Base-by-base conservation (phyloP, 495 filamentous ascomycete genomes). In the Hypoxylon perforatum region DNA sequence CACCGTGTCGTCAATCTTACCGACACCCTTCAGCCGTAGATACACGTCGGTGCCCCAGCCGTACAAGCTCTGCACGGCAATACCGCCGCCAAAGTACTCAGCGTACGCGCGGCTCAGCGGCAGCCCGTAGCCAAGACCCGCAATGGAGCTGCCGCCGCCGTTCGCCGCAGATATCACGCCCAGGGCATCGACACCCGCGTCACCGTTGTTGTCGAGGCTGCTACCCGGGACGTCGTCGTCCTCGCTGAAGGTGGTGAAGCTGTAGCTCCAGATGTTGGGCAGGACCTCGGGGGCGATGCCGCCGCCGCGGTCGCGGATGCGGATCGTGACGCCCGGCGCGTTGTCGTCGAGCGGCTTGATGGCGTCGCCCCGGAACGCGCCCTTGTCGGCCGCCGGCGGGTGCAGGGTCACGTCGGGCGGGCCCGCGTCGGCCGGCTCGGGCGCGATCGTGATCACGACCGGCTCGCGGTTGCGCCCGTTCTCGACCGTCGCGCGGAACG, bases 21-120 rank as follows among this genome's bases (percentile, higher is more conserved):
- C 93, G 36, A 99, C 89, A 10, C 95, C 95, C 74, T 92, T 91
- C 68, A 99, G 72, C 86, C 53, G 90, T 88, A 84, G 47, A 65
- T 84, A 84, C 2, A 84, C 82, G 55, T 84, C 84, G 21, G 82
- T 84, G 2, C 95, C 95, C 95, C 95, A 99, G 12, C 95, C 95
- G 83, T 91, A 97, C 33, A 97, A 73, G 71, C 92, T 97, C 83
- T 98, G 95, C 58, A 99, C 88, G 7, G 86, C 87, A 64, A 99
- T 93, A n/a, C 94, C 92, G 1, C 95, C 95, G 1, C 95, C 95
- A 82, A 99, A 99, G 72, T 98, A 97, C 79, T 99, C 94, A 0
- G 95, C 95, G 78, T 99, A 99, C 0, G 95, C 94, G 66, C 95
- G 85, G 51, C 93, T 92, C 36, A 99, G 77, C 38, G 95, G 95